phyloP scores from a whole-genome alignment of 2,329 filamentous ascomycete species.

The Colletotrichum camelliae region DNA sequence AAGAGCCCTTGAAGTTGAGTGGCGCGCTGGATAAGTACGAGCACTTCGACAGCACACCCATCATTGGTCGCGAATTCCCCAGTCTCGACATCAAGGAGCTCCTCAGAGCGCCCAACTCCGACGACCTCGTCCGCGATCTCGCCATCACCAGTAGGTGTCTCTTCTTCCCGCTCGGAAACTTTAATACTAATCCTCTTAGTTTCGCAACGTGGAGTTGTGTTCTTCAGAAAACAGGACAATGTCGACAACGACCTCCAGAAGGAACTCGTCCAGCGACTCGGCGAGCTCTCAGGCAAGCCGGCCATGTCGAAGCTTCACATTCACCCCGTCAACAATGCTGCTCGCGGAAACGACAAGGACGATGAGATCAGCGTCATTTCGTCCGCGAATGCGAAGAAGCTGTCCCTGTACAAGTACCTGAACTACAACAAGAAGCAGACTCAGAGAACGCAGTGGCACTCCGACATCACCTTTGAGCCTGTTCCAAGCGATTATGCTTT shows the following conservation, averaged over 20 bases:
- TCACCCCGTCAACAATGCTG: conserved; percentile 61
- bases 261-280: conserved; percentile 65
- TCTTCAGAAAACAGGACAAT: conserved; percentile 69
- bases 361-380: conserved; percentile 69
- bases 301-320: conserved; percentile 62
- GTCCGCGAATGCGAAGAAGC: conserved; percentile 58
- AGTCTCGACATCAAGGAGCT: conserved; percentile 64
- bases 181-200: conserved; percentile 44
- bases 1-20: conserved; percentile 50
- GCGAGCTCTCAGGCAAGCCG: conserved; percentile 63
- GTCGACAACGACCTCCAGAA: conserved; percentile 70
- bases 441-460: conserved; percentile 59
- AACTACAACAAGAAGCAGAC: conserved; percentile 48
- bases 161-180: neutral
- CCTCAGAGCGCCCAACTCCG: conserved; percentile 64
- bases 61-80: conserved; percentile 68
- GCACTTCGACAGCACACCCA: conserved; percentile 64
- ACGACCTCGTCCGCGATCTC: conserved; percentile 68
- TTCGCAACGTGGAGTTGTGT: conserved; percentile 72
- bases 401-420: conserved; percentile 45
- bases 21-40: conserved; percentile 58
- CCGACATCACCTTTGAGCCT: conserved; percentile 70
- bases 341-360: conserved; percentile 57
- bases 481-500: conserved; percentile 68
- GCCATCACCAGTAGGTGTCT: conserved; percentile 65